A percentile compares a stretch with the other conserved stretches of the same genome.
Conservation (phyloP, 2,329 filamentous ascomycete genomes). For the Didymella keratinophila region DNA sequence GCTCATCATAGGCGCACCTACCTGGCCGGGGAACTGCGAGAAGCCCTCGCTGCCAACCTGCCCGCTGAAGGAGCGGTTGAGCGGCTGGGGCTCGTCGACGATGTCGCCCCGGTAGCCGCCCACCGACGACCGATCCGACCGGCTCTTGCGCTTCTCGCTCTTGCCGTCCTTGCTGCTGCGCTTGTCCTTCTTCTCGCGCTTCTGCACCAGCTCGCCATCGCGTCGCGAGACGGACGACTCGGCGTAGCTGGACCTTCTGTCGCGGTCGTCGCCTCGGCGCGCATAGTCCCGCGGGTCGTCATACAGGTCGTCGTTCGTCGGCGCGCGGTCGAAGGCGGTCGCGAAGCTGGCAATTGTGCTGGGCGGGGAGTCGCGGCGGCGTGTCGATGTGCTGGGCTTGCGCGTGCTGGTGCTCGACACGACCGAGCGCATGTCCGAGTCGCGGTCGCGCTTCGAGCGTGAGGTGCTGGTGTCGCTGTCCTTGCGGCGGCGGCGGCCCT, state of each 20-base stretch:
- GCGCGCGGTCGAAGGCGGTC: constrained; percentile 46
- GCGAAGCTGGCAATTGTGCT: constrained; percentile 51
- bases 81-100: constrained; percentile 38
- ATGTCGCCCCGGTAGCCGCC: constrained; percentile 44
- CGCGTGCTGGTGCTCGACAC: constrained; percentile 41
- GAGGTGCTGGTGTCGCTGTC: constrained; percentile 31
- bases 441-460: constrained; percentile 42
- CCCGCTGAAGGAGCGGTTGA: constrained; percentile 20
- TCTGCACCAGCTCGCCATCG: constrained; percentile 32
- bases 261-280: constrained; percentile 33
- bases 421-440: constrained; percentile 43
- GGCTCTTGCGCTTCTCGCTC: constrained; percentile 41
- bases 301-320: constrained; percentile 45
- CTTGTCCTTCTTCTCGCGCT: constrained; percentile 31
- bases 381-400: constrained; percentile 32
- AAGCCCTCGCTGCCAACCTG: constrained; percentile 40
- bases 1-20: constrained; percentile 46
- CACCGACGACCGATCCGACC: constrained; percentile 40
- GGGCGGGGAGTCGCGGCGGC: constrained; percentile 39
- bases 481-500: constrained; percentile 36
- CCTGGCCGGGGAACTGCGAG: constrained; percentile 47
- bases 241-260: constrained; percentile 41
- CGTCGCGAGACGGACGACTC: constrained; percentile 40
- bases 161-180: constrained; percentile 32
- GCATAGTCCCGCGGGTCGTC: constrained; percentile 37